phyloP scores from a whole-genome alignment of 1,284 basidiomycete genomes.

The Vanrija sp. region DNA sequence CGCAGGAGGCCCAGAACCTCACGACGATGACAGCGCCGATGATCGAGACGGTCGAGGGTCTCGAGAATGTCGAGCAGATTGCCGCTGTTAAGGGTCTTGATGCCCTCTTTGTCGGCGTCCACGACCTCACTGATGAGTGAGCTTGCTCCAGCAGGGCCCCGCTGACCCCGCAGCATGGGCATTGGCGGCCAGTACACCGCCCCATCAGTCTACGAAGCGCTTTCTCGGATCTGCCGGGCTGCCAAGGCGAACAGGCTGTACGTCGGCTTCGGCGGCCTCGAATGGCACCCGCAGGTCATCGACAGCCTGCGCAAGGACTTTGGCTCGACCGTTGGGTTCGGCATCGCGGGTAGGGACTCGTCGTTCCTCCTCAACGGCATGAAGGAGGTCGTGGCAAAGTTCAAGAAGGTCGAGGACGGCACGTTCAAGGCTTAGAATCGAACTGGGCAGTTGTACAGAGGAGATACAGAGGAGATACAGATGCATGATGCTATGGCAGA shows the following conservation, averaged over 20 bases:
- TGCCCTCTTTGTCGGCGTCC: slow-evolving; percentile 11
- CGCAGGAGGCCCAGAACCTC: slow-evolving; percentile 6
- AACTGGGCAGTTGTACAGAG: too few relatives aligned
- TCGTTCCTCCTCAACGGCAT: background rate
- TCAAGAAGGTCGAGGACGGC: too few relatives aligned
- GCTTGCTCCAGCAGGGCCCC: background rate
- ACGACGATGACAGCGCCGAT: slow-evolving; percentile 12
- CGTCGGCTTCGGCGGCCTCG: slow-evolving; percentile 7
- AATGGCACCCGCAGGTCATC: slow-evolving; percentile 1
- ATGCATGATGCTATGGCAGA: too few relatives aligned
- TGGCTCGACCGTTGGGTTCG: background rate
- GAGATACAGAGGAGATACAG: too few relatives aligned
- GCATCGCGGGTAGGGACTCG: slow-evolving; percentile 2
- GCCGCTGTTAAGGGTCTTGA: slow-evolving; percentile 36
- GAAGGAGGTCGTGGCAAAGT: background rate
- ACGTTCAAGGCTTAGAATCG: too few relatives aligned
- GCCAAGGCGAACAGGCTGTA: slow-evolving; percentile 5
- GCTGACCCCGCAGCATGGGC: slow-evolving; percentile 2
- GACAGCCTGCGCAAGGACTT: background rate
- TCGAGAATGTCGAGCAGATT: slow-evolving; percentile 41
- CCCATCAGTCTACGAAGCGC: slow-evolving; percentile 7
- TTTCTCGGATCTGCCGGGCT: slow-evolving; percentile 12
- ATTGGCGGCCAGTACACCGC: slow-evolving; percentile 11
- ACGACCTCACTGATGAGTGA: slow-evolving; percentile 21
- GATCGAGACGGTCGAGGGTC: slow-evolving; percentile 37